Evolutionary conservation across 768 basidiomycete genomes (phyloP).

Genomic region (Hortiboletus campestris): DNA sequence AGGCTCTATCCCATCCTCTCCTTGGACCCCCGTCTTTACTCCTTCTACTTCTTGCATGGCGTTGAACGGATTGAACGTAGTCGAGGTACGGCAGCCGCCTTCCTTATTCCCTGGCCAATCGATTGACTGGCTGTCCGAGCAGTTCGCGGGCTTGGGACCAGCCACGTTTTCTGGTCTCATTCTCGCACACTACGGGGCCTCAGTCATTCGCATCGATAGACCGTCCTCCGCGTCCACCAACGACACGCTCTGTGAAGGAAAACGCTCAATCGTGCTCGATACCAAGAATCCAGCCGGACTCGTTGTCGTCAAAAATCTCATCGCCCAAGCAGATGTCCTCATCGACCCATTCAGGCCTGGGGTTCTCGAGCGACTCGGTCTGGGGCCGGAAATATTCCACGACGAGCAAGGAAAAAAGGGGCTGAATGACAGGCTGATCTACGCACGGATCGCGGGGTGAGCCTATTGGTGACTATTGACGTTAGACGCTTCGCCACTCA

Average conservation of each 20-base stretch:
- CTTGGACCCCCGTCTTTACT: not conserved
- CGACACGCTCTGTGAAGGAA: slow-evolving; percentile 66
- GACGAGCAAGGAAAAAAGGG: slow-evolving; percentile 44
- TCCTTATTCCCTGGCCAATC: not conserved
- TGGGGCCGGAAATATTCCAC: slow-evolving; percentile 75
- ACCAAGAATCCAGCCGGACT: slow-evolving; percentile 61
- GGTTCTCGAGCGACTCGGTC: slow-evolving; percentile 71
- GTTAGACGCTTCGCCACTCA: not conserved
- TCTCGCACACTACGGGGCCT: slow-evolving; percentile 77
- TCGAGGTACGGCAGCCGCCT: slow-evolving; percentile 38
- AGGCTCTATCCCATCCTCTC: not conserved
- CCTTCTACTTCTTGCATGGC: slow-evolving; percentile 36
- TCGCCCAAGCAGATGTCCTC: slow-evolving; percentile 69
- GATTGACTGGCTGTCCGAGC: not conserved
- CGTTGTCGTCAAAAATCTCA: slow-evolving; percentile 53
- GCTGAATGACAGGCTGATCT: slow-evolving; percentile 62
- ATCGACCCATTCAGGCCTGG: slow-evolving; percentile 86
- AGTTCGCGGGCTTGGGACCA: slow-evolving; percentile 84
- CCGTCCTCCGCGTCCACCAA: slow-evolving; percentile 38
- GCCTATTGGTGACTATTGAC: slow-evolving; percentile 19
- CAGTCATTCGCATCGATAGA: slow-evolving; percentile 72
- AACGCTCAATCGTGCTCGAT: slow-evolving; percentile 72
- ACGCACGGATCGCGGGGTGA: slow-evolving; percentile 75
- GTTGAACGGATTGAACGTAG: slow-evolving; percentile 47
- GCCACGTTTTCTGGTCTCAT: slow-evolving; percentile 78